These are phyloP conservation scores for Paraconiothyrium sp. DNA, from an alignment of 2,329 filamentous ascomycete species.

Conservation along the genomic window DNA sequence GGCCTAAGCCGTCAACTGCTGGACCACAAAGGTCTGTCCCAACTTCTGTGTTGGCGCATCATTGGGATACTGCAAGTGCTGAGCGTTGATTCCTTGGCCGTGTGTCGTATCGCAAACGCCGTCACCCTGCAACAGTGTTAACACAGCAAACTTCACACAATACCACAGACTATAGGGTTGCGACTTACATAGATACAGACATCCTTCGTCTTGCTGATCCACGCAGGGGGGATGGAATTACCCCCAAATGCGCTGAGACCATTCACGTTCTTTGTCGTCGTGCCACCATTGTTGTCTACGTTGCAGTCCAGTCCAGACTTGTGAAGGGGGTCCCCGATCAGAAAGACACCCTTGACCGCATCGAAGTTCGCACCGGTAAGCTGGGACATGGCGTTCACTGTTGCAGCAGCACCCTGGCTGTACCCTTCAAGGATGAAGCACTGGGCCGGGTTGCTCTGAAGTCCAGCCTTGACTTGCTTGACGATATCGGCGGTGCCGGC, in stretches of 20 bases:
- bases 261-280: conserved; percentile 44
- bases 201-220: conserved; percentile 49
- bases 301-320: conserved; percentile 46
- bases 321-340: conserved; percentile 48
- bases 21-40: conserved; percentile 35
- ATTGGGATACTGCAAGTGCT: conserved; percentile 40
- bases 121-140: conserved; percentile 37
- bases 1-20: conserved; percentile 18
- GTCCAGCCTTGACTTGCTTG: conserved; percentile 39
- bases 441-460: conserved; percentile 34
- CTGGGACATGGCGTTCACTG: conserved; percentile 43
- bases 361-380: conserved; percentile 44
- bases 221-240: conserved; percentile 37
- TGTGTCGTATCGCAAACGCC: conserved; percentile 49
- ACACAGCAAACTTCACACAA: not conserved
- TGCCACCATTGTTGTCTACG: conserved; percentile 47
- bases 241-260: conserved; percentile 26
- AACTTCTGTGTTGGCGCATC: conserved; percentile 41
- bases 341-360: conserved; percentile 50
- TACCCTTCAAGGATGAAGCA: conserved; percentile 53
- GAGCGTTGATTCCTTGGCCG: conserved; percentile 41
- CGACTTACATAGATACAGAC: conserved; percentile 47
- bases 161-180: not conserved
- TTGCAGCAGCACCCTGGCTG: conserved; percentile 50
- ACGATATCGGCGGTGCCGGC: conserved; percentile 46